Conservation (phyloP, 805 yeast species). For the Kodamaea nitidulidarum region DNA sequence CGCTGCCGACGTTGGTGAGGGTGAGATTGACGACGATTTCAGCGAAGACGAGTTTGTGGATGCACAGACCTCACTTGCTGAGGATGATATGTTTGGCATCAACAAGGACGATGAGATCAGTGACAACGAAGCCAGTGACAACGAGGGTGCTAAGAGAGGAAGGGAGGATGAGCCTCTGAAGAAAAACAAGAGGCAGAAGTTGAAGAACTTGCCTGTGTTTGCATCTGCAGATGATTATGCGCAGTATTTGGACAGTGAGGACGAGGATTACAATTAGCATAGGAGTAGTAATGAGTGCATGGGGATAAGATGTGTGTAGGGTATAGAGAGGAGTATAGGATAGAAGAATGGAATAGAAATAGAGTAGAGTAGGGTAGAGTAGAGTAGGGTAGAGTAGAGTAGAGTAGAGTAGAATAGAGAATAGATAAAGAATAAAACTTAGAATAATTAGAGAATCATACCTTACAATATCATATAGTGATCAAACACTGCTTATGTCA, state of each 20-base stretch:
- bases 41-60: constrained; percentile 20
- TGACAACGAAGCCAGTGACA: constrained; percentile 20
- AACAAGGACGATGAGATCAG: constrained; percentile 26
- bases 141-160: constrained; percentile 17
- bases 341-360: background rate
- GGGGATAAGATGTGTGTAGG: too few species aligned
- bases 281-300: constrained; percentile 1
- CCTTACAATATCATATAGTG: too few species aligned
- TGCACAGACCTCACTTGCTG: constrained; percentile 15
- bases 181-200: constrained; percentile 49
- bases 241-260: constrained; percentile 63
- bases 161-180: constrained; percentile 26
- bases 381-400: too few species aligned
- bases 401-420: too few species aligned
- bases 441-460: too few species aligned
- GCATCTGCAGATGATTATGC: constrained; percentile 89
- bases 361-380: background rate
- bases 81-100: constrained; percentile 18
- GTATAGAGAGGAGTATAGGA: too few species aligned
- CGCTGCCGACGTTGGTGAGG: constrained; percentile 17
- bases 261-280: constrained; percentile 30
- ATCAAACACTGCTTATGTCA: too few species aligned
- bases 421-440: too few species aligned
- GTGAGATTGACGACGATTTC: constrained; percentile 17
- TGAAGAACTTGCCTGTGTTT: constrained; percentile 73